A percentile compares a stretch with the other conserved stretches of the same genome.
These are phyloP conservation scores for Claviceps sp. DNA, from an alignment of 2,329 filamentous ascomycete genomes.

Conservation along the genomic window DNA sequence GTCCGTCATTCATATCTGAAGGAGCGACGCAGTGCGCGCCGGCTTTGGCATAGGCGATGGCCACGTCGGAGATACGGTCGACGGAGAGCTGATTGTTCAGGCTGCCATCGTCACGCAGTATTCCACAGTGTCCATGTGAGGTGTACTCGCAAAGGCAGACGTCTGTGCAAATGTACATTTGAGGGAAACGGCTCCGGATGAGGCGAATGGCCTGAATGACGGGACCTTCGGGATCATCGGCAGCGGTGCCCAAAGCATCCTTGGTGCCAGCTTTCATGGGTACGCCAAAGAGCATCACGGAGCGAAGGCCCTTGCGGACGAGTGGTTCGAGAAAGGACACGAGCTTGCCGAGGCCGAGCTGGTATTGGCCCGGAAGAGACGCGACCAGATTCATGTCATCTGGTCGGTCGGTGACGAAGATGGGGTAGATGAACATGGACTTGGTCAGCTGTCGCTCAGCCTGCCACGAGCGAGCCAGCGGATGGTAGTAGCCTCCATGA, in stretches of 20 bases:
- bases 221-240: slow-evolving; percentile 85
- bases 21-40: slow-evolving; percentile 95
- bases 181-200: slow-evolving; percentile 71
- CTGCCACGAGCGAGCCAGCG: slow-evolving; percentile 69
- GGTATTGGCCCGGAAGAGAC: slow-evolving; percentile 80
- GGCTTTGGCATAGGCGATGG: slow-evolving; percentile 89
- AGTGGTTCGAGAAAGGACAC: slow-evolving; percentile 76
- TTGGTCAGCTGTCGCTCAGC: slow-evolving; percentile 76
- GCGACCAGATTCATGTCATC: slow-evolving; percentile 86
- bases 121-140: slow-evolving; percentile 93
- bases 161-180: slow-evolving; percentile 81
- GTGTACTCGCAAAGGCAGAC: slow-evolving; percentile 99
- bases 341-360: slow-evolving; percentile 75
- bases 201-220: slow-evolving; percentile 80
- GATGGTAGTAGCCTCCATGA: slow-evolving; percentile 71
- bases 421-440: slow-evolving; percentile 97
- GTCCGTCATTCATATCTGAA: slow-evolving; percentile 97
- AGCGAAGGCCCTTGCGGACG: slow-evolving; percentile 76
- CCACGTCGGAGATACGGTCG: slow-evolving; percentile 91
- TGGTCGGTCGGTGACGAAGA: slow-evolving; percentile 90
- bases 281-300: slow-evolving; percentile 92
- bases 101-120: slow-evolving; percentile 80
- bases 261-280: slow-evolving; percentile 70
- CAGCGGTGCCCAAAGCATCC: slow-evolving; percentile 80
- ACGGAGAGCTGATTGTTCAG: slow-evolving; percentile 90